phyloP scores from a whole-genome alignment of 345 rosid genomes.

The Citrus reticulata region DNA sequence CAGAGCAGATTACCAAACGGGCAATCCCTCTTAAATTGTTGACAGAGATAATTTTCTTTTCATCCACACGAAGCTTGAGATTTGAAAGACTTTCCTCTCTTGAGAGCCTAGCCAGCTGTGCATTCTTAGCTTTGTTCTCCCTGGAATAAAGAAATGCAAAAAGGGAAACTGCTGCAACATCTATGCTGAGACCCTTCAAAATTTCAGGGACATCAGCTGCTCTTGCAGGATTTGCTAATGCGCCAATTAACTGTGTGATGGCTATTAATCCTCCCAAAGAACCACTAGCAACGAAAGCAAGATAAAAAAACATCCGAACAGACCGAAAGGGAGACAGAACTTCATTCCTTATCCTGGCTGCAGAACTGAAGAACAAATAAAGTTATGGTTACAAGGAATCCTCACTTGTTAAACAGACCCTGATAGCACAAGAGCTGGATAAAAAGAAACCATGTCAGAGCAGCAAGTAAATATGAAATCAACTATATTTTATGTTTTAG shows the following conservation, averaged over 20 bases:
- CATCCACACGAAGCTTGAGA: slow-evolving; percentile 76
- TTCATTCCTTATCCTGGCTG: slow-evolving; percentile 84
- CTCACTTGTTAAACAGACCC: slow-evolving; percentile 26
- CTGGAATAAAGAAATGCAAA: slow-evolving; percentile 76
- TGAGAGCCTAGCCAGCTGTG: slow-evolving; percentile 77
- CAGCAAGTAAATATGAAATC: slow-evolving; percentile 1
- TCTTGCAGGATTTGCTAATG: slow-evolving; percentile 67
- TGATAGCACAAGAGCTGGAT: slow-evolving; percentile 20
- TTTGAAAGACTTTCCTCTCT: slow-evolving; percentile 90
- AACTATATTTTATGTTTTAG: not conserved
- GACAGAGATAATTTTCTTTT: slow-evolving; percentile 56
- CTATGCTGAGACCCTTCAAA: slow-evolving; percentile 64
- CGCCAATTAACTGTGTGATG: slow-evolving; percentile 65
- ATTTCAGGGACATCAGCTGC: slow-evolving; percentile 64
- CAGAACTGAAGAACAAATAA: slow-evolving; percentile 53
- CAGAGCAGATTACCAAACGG: slow-evolving; percentile 88
- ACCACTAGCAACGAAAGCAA: slow-evolving; percentile 78
- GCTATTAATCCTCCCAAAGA: slow-evolving; percentile 83
- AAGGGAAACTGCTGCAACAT: slow-evolving; percentile 64
- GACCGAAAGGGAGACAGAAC: slow-evolving; percentile 92
- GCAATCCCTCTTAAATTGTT: slow-evolving; percentile 68
- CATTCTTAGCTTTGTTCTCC: slow-evolving; percentile 72
- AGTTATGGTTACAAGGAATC: slow-evolving; percentile 26
- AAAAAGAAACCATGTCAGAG: slow-evolving; percentile 19
- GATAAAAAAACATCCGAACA: slow-evolving; percentile 93